phyloP scores from a whole-genome alignment of 78 protist species.

The Dictyostelium brefeldianum region DNA sequence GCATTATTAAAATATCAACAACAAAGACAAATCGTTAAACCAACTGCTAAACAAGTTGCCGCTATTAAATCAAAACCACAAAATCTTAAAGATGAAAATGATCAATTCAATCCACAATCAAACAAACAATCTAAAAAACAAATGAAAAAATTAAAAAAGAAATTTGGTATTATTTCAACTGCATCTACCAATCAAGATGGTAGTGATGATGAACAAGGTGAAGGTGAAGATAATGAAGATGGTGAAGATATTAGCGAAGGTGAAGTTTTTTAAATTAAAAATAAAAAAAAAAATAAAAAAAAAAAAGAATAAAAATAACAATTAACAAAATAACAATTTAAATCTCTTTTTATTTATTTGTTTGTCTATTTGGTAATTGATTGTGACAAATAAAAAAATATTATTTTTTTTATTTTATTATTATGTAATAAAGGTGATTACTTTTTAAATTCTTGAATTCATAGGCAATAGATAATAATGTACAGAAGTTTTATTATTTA shows the following conservation, averaged over 20 bases:
- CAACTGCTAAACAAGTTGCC: background rate
- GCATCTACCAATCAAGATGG: background rate
- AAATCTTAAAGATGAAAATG: constrained; percentile 69
- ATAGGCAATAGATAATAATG: too few species aligned
- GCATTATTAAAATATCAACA: constrained; percentile 16
- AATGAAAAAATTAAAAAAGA: constrained; percentile 70
- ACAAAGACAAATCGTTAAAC: constrained; percentile 8
- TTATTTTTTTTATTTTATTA: too few species aligned
- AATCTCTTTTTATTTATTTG: too few species aligned
- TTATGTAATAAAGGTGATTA: too few species aligned
- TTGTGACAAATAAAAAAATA: too few species aligned
- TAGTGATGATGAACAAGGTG: constrained; percentile 12
- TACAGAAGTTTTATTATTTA: too few species aligned
- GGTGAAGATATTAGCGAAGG: background rate
- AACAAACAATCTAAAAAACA: constrained; percentile 59
- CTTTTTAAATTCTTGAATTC: too few species aligned
- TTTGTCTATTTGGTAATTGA: too few species aligned
- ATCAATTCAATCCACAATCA: constrained; percentile 78
- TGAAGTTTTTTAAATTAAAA: constrained; percentile 4
- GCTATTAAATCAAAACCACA: constrained; percentile 34
- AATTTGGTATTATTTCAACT: constrained; percentile 49
- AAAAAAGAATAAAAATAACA: background rate
- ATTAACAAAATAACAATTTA: too few species aligned
- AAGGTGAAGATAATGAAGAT: constrained; percentile 40
- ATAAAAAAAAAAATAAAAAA: background rate